A percentile compares a stretch with the other conserved stretches of the same genome.
phyloP scores from a whole-genome alignment of 2,329 filamentous ascomycete genomes.

The Microdochium trichocladiopsis region DNA sequence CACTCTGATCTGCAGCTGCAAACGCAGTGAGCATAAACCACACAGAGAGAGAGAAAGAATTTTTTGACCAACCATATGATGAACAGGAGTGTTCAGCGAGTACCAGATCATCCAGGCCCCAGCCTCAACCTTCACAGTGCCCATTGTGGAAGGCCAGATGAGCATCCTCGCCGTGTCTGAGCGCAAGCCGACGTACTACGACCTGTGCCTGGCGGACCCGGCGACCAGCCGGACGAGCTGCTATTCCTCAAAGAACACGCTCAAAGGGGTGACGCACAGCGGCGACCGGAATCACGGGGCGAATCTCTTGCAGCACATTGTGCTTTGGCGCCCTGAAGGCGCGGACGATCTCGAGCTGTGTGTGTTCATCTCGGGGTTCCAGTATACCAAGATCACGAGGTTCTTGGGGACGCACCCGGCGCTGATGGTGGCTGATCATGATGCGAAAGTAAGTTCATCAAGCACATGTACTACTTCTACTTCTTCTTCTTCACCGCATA shows the following conservation, averaged over 20 bases:
- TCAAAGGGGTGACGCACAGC: slow-evolving; percentile 13
- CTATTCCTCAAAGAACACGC: slow-evolving; percentile 7
- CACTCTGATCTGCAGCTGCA: too few species aligned
- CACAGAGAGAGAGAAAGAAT: too few species aligned
- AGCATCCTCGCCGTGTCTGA: slow-evolving; percentile 14
- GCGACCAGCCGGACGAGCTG: slow-evolving; percentile 8
- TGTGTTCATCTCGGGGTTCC: slow-evolving; percentile 16
- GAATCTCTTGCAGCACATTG: slow-evolving; percentile 11
- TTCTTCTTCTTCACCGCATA: too few species aligned
- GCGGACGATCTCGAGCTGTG: slow-evolving; percentile 7
- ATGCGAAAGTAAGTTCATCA: slow-evolving; percentile 3
- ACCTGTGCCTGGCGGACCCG: slow-evolving; percentile 15
- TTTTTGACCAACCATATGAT: too few species aligned
- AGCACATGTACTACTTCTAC: too few species aligned
- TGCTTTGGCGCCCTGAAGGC: slow-evolving; percentile 4
- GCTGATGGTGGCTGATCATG: slow-evolving; percentile 10
- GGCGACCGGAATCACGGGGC: slow-evolving; percentile 11
- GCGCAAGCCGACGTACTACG: slow-evolving; percentile 14
- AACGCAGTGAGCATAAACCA: too few species aligned
- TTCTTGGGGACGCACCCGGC: slow-evolving; percentile 9
- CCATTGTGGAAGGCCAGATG: slow-evolving; percentile 7
- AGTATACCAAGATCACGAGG: slow-evolving; percentile 7
- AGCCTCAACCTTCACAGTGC: slow-evolving; percentile 10
- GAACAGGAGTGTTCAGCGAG: slow-evolving; percentile 9
- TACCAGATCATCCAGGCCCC: slow-evolving; percentile 12